Conservation (phyloP, 805 yeast genomes). For the Sugiyamaella chiloensis region DNA sequence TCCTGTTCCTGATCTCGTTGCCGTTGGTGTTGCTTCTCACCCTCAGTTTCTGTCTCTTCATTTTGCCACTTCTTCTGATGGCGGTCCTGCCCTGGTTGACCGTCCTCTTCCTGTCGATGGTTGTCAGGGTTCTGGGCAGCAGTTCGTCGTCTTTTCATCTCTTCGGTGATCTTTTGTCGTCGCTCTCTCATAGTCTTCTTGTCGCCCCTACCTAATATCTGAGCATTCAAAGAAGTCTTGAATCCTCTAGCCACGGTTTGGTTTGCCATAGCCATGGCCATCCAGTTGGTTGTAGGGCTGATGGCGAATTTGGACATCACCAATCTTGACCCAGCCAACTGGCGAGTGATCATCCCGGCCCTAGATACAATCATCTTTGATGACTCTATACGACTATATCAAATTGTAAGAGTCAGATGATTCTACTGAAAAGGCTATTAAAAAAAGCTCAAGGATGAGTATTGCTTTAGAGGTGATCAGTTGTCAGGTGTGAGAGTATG, state of each 20-base stretch:
- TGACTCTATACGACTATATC: not conserved
- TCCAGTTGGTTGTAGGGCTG: not conserved
- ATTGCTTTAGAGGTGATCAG: no score
- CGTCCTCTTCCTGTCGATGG: not conserved
- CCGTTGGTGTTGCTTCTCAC: not conserved
- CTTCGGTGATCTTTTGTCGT: constrained; percentile 6
- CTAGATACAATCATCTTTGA: constrained; percentile 1
- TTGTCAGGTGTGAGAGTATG: no score
- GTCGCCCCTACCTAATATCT: constrained; percentile 4
- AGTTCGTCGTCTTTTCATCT: constrained; percentile 1
- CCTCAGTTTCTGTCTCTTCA: not conserved
- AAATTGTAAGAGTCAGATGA: no score
- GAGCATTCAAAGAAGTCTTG: constrained; percentile 1
- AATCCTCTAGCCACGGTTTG: not conserved
- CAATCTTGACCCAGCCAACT: not conserved
- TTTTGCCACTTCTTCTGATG: not conserved
- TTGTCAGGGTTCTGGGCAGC: not conserved
- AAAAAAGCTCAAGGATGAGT: no score
- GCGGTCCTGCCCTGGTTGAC: not conserved
- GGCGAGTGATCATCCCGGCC: constrained; percentile 1
- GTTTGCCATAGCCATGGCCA: not conserved
- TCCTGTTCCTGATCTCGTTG: not conserved
- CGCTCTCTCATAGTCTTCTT: constrained; percentile 7
- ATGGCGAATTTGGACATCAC: not conserved
- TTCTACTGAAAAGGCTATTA: no score